Conservation (phyloP, 331 rosid species). For the Malus hybrid region DNA sequence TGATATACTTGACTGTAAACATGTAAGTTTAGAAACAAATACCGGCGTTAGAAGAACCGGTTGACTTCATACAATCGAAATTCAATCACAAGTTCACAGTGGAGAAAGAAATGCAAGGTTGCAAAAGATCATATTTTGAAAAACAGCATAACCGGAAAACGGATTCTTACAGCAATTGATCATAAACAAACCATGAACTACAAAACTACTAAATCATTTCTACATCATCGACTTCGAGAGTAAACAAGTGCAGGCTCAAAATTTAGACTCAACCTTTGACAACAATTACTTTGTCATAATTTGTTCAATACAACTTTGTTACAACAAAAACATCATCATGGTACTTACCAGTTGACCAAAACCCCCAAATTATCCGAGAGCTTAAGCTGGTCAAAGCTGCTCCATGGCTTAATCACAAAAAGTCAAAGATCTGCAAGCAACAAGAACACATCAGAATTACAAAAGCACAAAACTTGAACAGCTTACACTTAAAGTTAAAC, state of each 20-base stretch:
- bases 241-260: neutral
- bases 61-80: neutral
- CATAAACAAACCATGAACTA: neutral
- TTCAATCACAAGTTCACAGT: neutral
- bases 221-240: neutral
- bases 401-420: constrained; percentile 23
- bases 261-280: neutral
- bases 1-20: neutral
- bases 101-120: neutral
- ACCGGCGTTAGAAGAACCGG: neutral
- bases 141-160: neutral
- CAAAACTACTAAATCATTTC: neutral
- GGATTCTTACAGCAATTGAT: neutral
- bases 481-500: neutral
- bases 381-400: constrained; percentile 14
- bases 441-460: neutral
- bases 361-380: constrained; percentile 8
- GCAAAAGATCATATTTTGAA: neutral
- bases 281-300: neutral
- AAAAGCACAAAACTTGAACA: constrained; percentile 6
- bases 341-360: constrained; percentile 12
- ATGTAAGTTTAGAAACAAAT: neutral
- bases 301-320: neutral
- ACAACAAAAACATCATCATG: neutral
- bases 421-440: constrained; percentile 32